Conservation (phyloP, 169 alveolate genomes). For the Perkinsus marinus region DNA sequence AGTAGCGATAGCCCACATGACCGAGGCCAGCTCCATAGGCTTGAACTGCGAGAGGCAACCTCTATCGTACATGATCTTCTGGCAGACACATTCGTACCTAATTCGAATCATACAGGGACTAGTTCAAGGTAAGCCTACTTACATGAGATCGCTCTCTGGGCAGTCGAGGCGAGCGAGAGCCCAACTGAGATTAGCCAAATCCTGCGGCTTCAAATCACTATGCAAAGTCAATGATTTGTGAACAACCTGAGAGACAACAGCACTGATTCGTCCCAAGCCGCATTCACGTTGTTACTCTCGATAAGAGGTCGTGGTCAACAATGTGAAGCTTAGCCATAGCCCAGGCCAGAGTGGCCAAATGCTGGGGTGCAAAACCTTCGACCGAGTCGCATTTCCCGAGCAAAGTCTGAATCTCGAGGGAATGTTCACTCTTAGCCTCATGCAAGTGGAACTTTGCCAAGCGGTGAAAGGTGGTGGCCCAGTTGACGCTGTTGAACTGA, state of each 20-base stretch:
- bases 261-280: not conserved
- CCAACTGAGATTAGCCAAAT: not conserved
- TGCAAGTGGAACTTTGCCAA: not conserved
- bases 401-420: not conserved
- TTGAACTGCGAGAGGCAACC: not conserved
- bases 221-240: not conserved
- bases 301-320: not conserved
- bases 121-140: not conserved
- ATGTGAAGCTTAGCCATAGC: not conserved
- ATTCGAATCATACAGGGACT: not conserved
- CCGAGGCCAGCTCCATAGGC: not conserved
- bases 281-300: not conserved
- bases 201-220: not conserved
- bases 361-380: not conserved
- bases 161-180: not conserved
- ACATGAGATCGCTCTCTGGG: not conserved
- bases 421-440: not conserved
- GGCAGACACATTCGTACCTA: not conserved
- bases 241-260: not conserved
- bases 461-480: not conserved
- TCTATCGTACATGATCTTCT: not conserved
- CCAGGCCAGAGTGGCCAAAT: not conserved
- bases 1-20: not conserved
- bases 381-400: not conserved
- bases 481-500: not conserved